Conservation (phyloP, 2,329 filamentous ascomycete genomes). For the Venturiaceae sp. region DNA sequence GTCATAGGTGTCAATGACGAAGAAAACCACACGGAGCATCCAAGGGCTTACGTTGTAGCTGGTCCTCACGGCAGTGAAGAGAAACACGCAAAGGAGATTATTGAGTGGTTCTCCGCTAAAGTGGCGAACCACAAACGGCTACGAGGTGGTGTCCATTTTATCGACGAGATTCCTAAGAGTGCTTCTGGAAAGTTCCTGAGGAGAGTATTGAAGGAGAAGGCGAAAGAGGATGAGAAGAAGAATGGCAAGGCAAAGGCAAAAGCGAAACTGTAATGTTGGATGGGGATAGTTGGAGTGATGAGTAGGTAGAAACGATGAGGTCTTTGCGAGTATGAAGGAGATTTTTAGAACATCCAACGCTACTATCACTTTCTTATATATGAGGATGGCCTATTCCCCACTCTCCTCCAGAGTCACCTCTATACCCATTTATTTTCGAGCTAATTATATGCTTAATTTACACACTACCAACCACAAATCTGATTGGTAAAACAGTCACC, state of each 20-base stretch:
- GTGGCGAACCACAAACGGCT: slow-evolving; percentile 9
- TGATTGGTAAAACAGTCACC: no score
- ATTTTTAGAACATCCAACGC: no score
- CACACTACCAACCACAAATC: no score
- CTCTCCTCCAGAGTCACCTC: no score
- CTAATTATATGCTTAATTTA: no score
- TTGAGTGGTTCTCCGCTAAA: slow-evolving; percentile 5
- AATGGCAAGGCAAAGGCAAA: neutral
- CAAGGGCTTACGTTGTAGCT: slow-evolving; percentile 53
- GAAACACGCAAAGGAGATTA: slow-evolving; percentile 5
- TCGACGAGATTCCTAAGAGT: slow-evolving; percentile 11
- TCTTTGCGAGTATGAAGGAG: no score
- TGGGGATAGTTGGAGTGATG: neutral
- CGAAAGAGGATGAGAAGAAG: neutral
- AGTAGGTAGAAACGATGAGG: no score
- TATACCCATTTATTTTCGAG: no score
- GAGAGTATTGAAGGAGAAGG: slow-evolving; percentile 9
- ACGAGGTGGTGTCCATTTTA: slow-evolving; percentile 8
- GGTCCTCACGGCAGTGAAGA: neutral
- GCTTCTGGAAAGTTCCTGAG: slow-evolving; percentile 10
- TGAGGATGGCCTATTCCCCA: no score
- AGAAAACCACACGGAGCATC: slow-evolving; percentile 56
- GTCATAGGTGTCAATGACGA: slow-evolving; percentile 54
- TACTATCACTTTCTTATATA: no score
- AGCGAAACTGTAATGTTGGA: slow-evolving; percentile 3